Base-by-base conservation (phyloP, 2,329 filamentous ascomycete species). In the Aspergillus tubingensis region DNA sequence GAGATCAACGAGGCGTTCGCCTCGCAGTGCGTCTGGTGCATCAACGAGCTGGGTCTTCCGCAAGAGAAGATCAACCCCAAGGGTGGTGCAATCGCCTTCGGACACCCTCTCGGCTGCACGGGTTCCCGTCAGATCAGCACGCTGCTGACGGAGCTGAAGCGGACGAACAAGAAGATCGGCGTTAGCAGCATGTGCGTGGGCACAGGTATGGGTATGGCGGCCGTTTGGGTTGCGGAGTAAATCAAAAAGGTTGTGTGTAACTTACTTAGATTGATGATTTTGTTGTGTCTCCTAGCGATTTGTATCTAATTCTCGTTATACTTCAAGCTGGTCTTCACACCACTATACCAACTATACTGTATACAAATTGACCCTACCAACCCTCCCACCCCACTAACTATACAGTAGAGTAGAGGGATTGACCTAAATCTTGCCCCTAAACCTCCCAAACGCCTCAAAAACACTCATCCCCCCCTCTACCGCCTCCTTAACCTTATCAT, bases 1-100 rank as follows among this genome's bases (percentile, higher is more conserved):
- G 95, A 99, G 86, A 97, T 99, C 85, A 99, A 99, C 83, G 95
- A 99, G 85, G 95, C 95, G 1, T 99, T 99, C 77, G 95, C 95
- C 32, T 91, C 87, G 65, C 94, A 98, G 84, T 96, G 92, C 78
- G 79, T 98, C 67, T 98, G 91, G 90, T 97, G 92, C 78, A 87
- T 91, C 65, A 91, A 95, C 72, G 88, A 97, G 82, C 86, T 99
- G 21, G 89, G 89, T 48, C 80, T 99, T 27, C 90, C 92, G 56
- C 74, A 83, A 62, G 88, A 91, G 67, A 98, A 97, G 86, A 88
- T 99, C 74, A 98, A 98, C 82, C 94, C 94, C 70, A 96, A 97
- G 85, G 95, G 94, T 67, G 94, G 94, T 65, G 93, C 93, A 36
- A 97, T 97, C 76, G 94, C 94, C 10, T 96, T 97, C 74, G 92